phyloP scores from a whole-genome alignment of 441 rosid species.

The Croton laevigatus region DNA sequence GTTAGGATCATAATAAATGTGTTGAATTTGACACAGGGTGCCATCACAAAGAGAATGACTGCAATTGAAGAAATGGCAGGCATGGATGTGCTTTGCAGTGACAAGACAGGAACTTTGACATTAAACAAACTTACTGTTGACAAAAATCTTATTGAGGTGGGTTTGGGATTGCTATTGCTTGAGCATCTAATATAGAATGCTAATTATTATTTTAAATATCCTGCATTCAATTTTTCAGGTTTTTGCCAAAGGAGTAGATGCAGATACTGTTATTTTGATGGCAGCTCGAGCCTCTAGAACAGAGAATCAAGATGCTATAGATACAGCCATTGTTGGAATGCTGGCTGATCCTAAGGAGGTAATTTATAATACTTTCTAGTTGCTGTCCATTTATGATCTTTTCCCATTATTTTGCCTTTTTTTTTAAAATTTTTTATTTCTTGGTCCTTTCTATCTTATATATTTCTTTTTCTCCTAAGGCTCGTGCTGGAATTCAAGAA shows the following conservation, averaged over 20 bases:
- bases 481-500: slow-evolving; percentile 89
- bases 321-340: slow-evolving; percentile 88
- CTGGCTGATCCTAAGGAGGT: slow-evolving; percentile 99
- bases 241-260: slow-evolving; percentile 81
- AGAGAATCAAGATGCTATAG: slow-evolving; percentile 96
- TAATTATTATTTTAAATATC: slow-evolving; percentile 16
- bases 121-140: slow-evolving; percentile 89
- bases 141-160: slow-evolving; percentile 86
- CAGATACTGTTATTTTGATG: slow-evolving; percentile 81
- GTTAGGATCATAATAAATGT: not conserved
- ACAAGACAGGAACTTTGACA: slow-evolving; percentile 93
- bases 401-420: not conserved
- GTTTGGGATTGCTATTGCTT: slow-evolving; percentile 12
- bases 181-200: not conserved
- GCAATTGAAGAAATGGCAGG: slow-evolving; percentile 99
- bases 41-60: slow-evolving; percentile 98
- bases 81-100: slow-evolving; percentile 98
- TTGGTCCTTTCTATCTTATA: not conserved
- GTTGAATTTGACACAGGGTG: slow-evolving; percentile 54
- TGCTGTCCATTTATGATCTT: not conserved
- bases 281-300: slow-evolving; percentile 90
- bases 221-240: slow-evolving; percentile 45
- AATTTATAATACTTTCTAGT: not conserved
- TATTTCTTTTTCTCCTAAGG: slow-evolving; percentile 36
- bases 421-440: not conserved